Evolutionary conservation across 106 monocot genomes (phyloP), one percentile per base, ranked within the genome.

Genomic region (Acorus calamus): DNA sequence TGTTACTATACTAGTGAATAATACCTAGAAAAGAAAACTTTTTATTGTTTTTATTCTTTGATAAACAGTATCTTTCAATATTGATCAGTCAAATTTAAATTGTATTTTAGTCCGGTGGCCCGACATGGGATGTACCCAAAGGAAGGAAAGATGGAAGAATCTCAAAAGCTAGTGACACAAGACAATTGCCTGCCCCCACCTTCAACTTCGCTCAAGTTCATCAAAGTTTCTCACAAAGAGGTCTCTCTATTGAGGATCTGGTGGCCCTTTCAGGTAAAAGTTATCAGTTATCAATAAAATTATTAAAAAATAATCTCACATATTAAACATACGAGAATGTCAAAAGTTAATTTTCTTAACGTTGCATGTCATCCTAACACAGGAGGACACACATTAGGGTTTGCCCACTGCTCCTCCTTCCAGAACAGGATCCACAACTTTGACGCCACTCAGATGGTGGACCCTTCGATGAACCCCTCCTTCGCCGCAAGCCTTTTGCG

Each of bases 331-430:
- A 1, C 1, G 28, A 28, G 28, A 28, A 28, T 28, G 28, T 28
- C 28, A 28, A 28, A 28, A 28, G 57, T 11, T 4, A n/a, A n/a
- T 9, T n/a, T n/a, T n/a, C n/a, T n/a, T n/a, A n/a, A n/a, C n/a
- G n/a, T n/a, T 10, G 49, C 6, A 3, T 8, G 48, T 63, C 42
- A 45, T 5, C 49, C 63, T 4, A 49, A 0, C 28, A 28, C n/a
- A 84, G 92, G 93, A 11, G 93, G 86, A 3, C 89, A 94, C 67
- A 89, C 89, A 2, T 58, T 94, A n/a, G 93, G 89, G 44, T 89
- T 94, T 54, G 63, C 89, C 10, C 93, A 89, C 63, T 94, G 89
- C 79, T 89, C 84, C 42, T 89, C 93, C 59, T 89, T 94, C 81
- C 86, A 86, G 66, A 89, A 89, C 75, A 64, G 93, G 49, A 89